A percentile compares a stretch with the other conserved stretches of the same genome.
phyloP scores from a whole-genome alignment of 192 early-diverging fungal species.

The Bifiguratus adelaidae region DNA sequence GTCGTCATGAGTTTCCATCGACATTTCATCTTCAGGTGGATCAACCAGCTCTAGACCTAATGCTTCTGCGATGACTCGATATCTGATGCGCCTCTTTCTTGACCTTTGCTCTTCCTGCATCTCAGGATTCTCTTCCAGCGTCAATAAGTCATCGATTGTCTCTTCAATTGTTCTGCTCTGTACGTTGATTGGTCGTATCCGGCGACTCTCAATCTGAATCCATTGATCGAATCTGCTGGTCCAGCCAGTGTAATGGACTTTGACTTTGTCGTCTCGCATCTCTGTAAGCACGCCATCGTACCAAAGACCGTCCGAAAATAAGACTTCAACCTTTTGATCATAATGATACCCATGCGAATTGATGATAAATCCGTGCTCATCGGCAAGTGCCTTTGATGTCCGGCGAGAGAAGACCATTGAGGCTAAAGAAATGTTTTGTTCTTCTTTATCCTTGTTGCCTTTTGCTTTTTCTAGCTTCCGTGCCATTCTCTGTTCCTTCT shows the following conservation, averaged over 20 bases:
- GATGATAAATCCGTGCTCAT: constrained; percentile 12
- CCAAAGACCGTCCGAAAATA: constrained; percentile 34
- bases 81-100: not conserved
- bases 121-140: not conserved
- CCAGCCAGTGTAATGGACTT: constrained; percentile 36
- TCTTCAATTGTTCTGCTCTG: not conserved
- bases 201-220: constrained; percentile 34
- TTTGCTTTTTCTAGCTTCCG: no score
- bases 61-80: no score
- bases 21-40: no score
- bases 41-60: no score
- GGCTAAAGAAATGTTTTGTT: no score
- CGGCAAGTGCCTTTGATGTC: constrained; percentile 5
- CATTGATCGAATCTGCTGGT: constrained; percentile 38
- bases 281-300: constrained; percentile 28
- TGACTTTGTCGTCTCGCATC: constrained; percentile 26
- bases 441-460: no score
- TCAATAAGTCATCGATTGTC: not conserved
- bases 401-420: no score
- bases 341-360: constrained; percentile 18
- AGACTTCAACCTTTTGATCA: constrained; percentile 27
- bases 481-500: not conserved
- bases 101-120: not conserved
- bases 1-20: no score
- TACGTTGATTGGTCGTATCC: constrained; percentile 10